These are phyloP conservation scores for Xylaria hypoxylon DNA, from an alignment of 2,329 filamentous ascomycete species.

Conservation along the genomic window DNA sequence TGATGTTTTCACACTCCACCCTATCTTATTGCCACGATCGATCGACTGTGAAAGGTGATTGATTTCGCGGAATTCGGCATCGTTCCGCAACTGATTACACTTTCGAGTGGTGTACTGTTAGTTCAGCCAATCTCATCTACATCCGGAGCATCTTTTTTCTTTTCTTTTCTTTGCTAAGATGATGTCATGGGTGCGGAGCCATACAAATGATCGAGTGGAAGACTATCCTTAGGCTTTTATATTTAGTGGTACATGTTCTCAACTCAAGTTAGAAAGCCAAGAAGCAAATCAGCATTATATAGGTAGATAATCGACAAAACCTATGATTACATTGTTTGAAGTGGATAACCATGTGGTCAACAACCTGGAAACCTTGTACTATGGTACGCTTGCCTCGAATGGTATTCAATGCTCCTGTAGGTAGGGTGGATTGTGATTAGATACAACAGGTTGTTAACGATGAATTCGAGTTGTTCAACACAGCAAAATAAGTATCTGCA, in stretches of 20 bases:
- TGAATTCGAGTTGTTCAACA: neutral
- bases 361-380: slow-evolving; percentile 13
- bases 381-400: neutral
- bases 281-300: slow-evolving; percentile 17
- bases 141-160: too few relatives aligned
- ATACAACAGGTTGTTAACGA: neutral
- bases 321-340: neutral
- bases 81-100: neutral
- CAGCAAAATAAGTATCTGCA: too few relatives aligned
- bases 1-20: too few relatives aligned
- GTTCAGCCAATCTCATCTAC: too few relatives aligned
- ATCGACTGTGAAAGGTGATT: slow-evolving; percentile 6
- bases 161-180: neutral
- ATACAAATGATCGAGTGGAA: neutral
- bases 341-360: slow-evolving; percentile 30
- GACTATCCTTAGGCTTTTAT: neutral
- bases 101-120: neutral
- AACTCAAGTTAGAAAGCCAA: slow-evolving; percentile 20
- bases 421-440: too few relatives aligned
- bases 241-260: neutral
- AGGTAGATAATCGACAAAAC: slow-evolving; percentile 11
- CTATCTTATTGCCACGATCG: too few relatives aligned
- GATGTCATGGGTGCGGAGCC: neutral
- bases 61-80: slow-evolving; percentile 7
- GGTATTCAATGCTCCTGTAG: too few relatives aligned